Evolutionary conservation across 176 grass and related monocot genomes (phyloP).

Genomic region (Musa itinerans): DNA sequence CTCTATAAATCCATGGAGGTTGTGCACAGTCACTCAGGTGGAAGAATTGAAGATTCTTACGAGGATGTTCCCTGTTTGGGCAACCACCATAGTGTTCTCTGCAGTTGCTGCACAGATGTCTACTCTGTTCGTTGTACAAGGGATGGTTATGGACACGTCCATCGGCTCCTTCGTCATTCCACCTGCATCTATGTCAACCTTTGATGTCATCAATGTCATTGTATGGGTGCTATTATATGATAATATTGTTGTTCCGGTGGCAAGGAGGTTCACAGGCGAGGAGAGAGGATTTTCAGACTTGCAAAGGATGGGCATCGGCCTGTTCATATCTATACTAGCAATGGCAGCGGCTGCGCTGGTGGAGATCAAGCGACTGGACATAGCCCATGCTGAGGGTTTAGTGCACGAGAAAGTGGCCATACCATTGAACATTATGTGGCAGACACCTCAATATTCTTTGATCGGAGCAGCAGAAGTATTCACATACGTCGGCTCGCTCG

Average conservation of each 20-base stretch:
- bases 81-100: slow-evolving; percentile 35
- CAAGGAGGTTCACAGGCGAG: slow-evolving; percentile 4
- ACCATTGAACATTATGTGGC: slow-evolving; percentile 46
- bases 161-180: slow-evolving; percentile 38
- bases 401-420: neutral
- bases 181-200: slow-evolving; percentile 46
- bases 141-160: slow-evolving; percentile 40
- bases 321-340: slow-evolving; percentile 32
- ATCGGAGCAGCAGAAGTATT: slow-evolving; percentile 51
- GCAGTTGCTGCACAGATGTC: slow-evolving; percentile 46
- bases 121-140: slow-evolving; percentile 65
- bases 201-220: slow-evolving; percentile 43
- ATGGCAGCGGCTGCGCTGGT: slow-evolving; percentile 43
- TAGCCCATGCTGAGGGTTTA: slow-evolving; percentile 4
- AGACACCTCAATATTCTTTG: slow-evolving; percentile 44
- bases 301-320: slow-evolving; percentile 56
- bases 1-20: slow-evolving; percentile 19
- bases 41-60: slow-evolving; percentile 66
- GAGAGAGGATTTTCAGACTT: slow-evolving; percentile 33
- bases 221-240: slow-evolving; percentile 44
- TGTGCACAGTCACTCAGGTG: slow-evolving; percentile 75
- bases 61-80: slow-evolving; percentile 45
- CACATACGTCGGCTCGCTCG: slow-evolving; percentile 45
- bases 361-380: slow-evolving; percentile 39
- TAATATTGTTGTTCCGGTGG: slow-evolving; percentile 31